Evolutionary conservation across 345 rosid genomes (phyloP).

Genomic region (Cardamine resedifolia): DNA sequence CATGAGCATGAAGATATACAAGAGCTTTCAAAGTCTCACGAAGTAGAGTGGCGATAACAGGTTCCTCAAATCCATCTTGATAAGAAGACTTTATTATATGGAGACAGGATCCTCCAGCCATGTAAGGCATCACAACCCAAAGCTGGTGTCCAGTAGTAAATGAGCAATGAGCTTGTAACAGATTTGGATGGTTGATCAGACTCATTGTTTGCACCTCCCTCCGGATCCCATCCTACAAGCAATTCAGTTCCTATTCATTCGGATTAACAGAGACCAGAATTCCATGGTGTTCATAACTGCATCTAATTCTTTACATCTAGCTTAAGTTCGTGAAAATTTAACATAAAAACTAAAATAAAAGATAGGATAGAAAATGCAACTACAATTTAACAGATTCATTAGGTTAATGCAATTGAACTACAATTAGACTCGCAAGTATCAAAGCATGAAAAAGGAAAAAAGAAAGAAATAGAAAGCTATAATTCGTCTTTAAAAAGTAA

Average conservation of each 20-base stretch:
- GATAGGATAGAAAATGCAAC: conserved; percentile 15
- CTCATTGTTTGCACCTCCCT: conserved; percentile 97
- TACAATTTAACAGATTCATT: conserved; percentile 2
- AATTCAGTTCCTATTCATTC: conserved; percentile 21
- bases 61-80: conserved; percentile 94
- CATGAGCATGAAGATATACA: conserved; percentile 88
- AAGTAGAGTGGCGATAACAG: conserved; percentile 85
- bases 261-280: conserved; percentile 17
- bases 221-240: conserved; percentile 86
- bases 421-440: background rate
- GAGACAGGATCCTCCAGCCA: conserved; percentile 98
- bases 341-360: background rate
- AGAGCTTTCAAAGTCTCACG: conserved; percentile 94
- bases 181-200: conserved; percentile 84
- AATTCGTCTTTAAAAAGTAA: background rate
- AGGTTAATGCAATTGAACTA: conserved; percentile 12
- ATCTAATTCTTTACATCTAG: conserved; percentile 14
- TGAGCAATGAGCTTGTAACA: conserved; percentile 86
- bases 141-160: conserved; percentile 77
- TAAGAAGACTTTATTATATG: conserved; percentile 84
- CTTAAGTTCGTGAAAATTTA: conserved; percentile 15
- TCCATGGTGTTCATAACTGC: background rate
- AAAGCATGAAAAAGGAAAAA: conserved; percentile 11
- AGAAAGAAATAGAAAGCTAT: background rate
- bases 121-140: conserved; percentile 99